phyloP scores from a whole-genome alignment of 495 filamentous ascomycete species.

The Hypoxylon lienhwacheense region DNA sequence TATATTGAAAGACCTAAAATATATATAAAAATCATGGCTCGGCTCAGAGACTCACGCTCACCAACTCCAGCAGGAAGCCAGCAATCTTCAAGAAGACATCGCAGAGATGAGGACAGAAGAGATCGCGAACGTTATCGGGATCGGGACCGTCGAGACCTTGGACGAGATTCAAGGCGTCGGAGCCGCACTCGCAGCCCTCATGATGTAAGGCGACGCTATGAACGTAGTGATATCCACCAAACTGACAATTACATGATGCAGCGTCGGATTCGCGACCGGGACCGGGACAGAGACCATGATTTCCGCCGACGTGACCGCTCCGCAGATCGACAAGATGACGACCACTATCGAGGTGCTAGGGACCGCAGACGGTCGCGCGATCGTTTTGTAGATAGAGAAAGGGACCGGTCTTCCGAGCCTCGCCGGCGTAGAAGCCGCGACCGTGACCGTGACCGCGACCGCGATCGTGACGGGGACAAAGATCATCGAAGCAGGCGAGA shows the following conservation, averaged over 20 bases:
- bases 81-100: constrained; percentile 69
- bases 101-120: constrained; percentile 76
- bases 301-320: constrained; percentile 75
- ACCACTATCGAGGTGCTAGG: constrained; percentile 62
- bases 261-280: constrained; percentile 56
- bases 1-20: constrained; percentile 32
- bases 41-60: constrained; percentile 90
- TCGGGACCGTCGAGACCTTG: constrained; percentile 58
- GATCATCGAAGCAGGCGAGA: constrained; percentile 77
- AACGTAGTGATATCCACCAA: background rate
- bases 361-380: constrained; percentile 62
- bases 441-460: constrained; percentile 58
- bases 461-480: constrained; percentile 59
- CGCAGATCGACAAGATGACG: constrained; percentile 72
- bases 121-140: constrained; percentile 58
- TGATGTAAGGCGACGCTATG: constrained; percentile 58
- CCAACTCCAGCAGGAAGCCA: constrained; percentile 93
- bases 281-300: constrained; percentile 56
- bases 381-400: constrained; percentile 61
- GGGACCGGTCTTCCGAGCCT: constrained; percentile 55
- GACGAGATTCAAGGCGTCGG: constrained; percentile 62
- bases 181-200: constrained; percentile 68
- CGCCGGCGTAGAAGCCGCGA: constrained; percentile 69
- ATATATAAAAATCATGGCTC: constrained; percentile 81
- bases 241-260: constrained; percentile 45